These are phyloP conservation scores for Sesbania bispinosa DNA, from an alignment of 306 rosid genomes.

Conservation along the genomic window DNA sequence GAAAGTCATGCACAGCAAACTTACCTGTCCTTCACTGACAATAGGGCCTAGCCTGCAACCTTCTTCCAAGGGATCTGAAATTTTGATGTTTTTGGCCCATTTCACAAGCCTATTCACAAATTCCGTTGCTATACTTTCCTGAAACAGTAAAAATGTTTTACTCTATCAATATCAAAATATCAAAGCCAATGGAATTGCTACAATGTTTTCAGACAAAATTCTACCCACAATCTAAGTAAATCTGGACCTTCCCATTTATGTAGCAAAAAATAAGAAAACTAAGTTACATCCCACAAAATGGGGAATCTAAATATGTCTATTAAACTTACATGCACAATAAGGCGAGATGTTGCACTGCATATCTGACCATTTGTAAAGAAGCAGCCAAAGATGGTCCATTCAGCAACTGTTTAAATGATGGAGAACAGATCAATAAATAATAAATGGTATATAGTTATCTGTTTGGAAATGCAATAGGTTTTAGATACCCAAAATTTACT, in stretches of 20 bases:
- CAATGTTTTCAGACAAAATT: background rate
- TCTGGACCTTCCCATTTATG: background rate
- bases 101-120: constrained; percentile 73
- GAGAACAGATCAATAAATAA: constrained; percentile 15
- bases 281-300: too few relatives aligned
- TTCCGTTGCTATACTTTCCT: constrained; percentile 84
- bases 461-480: constrained; percentile 8
- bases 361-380: constrained; percentile 99
- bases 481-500: background rate
- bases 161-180: too few relatives aligned
- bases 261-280: background rate
- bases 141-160: too few relatives aligned
- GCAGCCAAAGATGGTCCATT: constrained; percentile 89
- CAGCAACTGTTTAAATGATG: constrained; percentile 73
- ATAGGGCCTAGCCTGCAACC: constrained; percentile 99
- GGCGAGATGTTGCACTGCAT: constrained; percentile 99
- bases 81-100: constrained; percentile 80
- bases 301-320: too few relatives aligned
- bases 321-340: constrained; percentile 77
- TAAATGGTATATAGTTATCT: too few relatives aligned
- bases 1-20: constrained; percentile 12
- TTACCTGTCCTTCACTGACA: constrained; percentile 89
- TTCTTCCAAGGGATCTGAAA: constrained; percentile 96
- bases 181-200: too few relatives aligned
- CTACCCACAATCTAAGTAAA: background rate